Evolutionary conservation across 306 rosid genomes (phyloP).

Genomic region (Ormosia semicastrata): DNA sequence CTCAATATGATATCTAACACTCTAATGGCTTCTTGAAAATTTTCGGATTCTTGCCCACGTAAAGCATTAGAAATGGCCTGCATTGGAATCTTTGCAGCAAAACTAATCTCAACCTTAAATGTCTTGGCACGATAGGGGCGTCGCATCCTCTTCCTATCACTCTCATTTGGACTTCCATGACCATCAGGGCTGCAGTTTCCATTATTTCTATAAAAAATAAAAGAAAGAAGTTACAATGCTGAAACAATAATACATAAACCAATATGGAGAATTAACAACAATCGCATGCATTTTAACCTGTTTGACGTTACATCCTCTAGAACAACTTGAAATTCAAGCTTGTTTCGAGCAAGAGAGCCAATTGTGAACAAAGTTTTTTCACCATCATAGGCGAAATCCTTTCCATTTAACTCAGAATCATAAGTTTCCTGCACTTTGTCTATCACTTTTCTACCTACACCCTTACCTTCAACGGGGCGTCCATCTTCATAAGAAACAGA

Average conservation of each 20-base stretch:
- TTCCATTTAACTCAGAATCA: conserved; percentile 64
- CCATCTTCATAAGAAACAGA: conserved; percentile 83
- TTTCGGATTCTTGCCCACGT: conserved; percentile 81
- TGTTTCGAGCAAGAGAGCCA: conserved; percentile 81
- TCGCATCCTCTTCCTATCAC: conserved; percentile 72
- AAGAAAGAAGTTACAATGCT: neutral
- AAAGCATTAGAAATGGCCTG: conserved; percentile 76
- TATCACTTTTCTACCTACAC: conserved; percentile 69
- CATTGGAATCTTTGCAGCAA: conserved; percentile 81
- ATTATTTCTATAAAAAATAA: conserved; percentile 44
- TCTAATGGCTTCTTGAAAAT: conserved; percentile 82
- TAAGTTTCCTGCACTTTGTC: conserved; percentile 84
- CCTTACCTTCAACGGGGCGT: conserved; percentile 83
- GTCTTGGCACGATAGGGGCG: conserved; percentile 64
- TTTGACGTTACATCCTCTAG: conserved; percentile 64
- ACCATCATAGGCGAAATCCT: conserved; percentile 88
- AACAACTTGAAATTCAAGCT: conserved; percentile 78
- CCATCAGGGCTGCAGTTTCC: conserved; percentile 64
- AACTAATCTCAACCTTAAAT: conserved; percentile 74
- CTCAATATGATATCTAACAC: conserved; percentile 82
- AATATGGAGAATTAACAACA: neutral
- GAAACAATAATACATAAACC: neutral
- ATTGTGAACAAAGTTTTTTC: conserved; percentile 87
- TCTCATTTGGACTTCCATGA: conserved; percentile 54
- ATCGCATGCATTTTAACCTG: conserved; percentile 45